A percentile compares a stretch with the other conserved stretches of the same genome.
Evolutionary conservation across 2,329 filamentous ascomycete species (phyloP).

Genomic region (Aspergillus neotritici): DNA sequence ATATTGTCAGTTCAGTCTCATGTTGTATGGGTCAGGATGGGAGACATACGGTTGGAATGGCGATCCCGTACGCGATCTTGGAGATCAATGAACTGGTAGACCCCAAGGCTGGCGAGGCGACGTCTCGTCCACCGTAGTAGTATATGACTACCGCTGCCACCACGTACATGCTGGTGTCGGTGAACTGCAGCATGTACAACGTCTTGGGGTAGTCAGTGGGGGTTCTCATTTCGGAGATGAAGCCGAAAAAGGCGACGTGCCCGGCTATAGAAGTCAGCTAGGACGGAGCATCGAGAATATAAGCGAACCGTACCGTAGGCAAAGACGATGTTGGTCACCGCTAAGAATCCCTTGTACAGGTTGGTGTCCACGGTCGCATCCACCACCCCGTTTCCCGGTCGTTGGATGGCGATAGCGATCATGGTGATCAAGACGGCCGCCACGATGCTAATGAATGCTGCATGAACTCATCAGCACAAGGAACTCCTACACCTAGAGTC

Average conservation of each 20-base stretch:
- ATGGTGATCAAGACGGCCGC: conserved; percentile 60
- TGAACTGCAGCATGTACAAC: conserved; percentile 53
- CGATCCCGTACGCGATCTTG: conserved; percentile 62
- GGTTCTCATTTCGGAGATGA: conserved; percentile 57
- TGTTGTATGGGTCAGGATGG: background rate
- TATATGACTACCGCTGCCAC: conserved; percentile 61
- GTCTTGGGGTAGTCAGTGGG: conserved; percentile 55
- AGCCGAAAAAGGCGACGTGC: conserved; percentile 42
- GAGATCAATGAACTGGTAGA: conserved; percentile 51
- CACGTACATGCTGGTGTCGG: conserved; percentile 57
- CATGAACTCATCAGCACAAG: no score
- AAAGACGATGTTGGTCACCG: conserved; percentile 60
- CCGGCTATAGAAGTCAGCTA: conserved; percentile 38
- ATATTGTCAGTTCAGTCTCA: background rate
- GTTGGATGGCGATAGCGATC: conserved; percentile 53
- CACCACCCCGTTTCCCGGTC: conserved; percentile 27
- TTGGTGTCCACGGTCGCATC: conserved; percentile 32
- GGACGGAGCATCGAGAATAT: conserved; percentile 42
- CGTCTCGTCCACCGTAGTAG: conserved; percentile 54
- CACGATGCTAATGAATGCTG: conserved; percentile 55
- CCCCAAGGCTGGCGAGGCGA: conserved; percentile 59
- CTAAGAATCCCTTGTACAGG: conserved; percentile 51
- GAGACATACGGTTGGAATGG: conserved; percentile 44
- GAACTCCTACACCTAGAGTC: no score
- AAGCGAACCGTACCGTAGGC: conserved; percentile 52